A percentile compares a stretch with the other conserved stretches of the same genome.
These are phyloP conservation scores for Microcos paniculata DNA, from an alignment of 345 rosid species.

Conservation along the genomic window DNA sequence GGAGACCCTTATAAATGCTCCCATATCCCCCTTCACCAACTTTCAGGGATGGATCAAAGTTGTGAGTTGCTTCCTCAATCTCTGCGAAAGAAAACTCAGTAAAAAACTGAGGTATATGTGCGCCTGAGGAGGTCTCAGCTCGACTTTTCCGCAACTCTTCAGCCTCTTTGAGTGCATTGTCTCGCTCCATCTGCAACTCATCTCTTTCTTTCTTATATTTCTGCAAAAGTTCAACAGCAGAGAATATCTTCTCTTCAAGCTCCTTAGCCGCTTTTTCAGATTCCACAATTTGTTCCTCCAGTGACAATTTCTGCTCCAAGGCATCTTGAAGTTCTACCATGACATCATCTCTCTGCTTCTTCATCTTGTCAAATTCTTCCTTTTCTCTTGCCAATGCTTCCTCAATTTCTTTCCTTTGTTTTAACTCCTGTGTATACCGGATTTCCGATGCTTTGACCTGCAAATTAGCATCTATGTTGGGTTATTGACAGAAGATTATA, in stretches of 20 bases:
- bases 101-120: conserved; percentile 49
- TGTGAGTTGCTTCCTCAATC: conserved; percentile 64
- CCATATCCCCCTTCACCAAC: conserved; percentile 97
- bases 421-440: conserved; percentile 54
- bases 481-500: conserved; percentile 8
- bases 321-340: conserved; percentile 48
- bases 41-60: conserved; percentile 64
- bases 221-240: conserved; percentile 73
- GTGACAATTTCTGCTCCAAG: conserved; percentile 40
- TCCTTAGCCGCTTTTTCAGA: conserved; percentile 52
- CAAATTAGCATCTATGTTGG: conserved; percentile 13
- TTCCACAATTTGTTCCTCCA: conserved; percentile 57
- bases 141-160: conserved; percentile 66
- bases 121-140: conserved; percentile 55
- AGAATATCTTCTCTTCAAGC: conserved; percentile 71
- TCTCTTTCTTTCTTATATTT: conserved; percentile 61
- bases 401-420: conserved; percentile 66
- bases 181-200: conserved; percentile 67
- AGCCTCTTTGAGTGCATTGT: conserved; percentile 79
- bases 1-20: conserved; percentile 64
- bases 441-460: conserved; percentile 66
- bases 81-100: conserved; percentile 70
- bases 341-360: conserved; percentile 43
- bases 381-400: conserved; percentile 55
- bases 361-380: conserved; percentile 52